Evolutionary conservation across 2,329 filamentous ascomycete species (phyloP).

Genomic region (Elsinoe fawcettii): DNA sequence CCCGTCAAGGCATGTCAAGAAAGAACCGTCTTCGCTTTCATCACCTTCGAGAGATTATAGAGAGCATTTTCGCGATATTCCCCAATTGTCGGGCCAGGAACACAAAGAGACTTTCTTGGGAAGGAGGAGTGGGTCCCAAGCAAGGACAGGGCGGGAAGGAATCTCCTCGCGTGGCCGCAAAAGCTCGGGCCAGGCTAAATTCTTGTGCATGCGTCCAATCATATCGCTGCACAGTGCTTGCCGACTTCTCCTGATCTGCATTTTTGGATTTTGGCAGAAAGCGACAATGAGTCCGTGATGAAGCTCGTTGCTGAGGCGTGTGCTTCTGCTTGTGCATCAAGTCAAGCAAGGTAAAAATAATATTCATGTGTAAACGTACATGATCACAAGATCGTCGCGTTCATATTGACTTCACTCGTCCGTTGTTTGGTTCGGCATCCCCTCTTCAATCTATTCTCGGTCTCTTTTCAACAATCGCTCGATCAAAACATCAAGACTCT

Average conservation of each 20-base stretch:
- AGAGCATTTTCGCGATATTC: not conserved
- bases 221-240: not conserved
- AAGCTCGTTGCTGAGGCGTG: not conserved
- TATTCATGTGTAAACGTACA: not conserved
- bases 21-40: no score
- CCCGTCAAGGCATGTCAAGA: no score
- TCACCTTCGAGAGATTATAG: no score
- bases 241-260: conserved; percentile 9
- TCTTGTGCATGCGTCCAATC: not conserved
- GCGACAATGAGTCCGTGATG: not conserved
- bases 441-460: conserved; percentile 5
- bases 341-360: not conserved
- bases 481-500: not conserved
- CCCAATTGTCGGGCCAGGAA: not conserved
- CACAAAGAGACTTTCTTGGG: not conserved
- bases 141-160: not conserved
- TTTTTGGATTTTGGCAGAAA: not conserved
- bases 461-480: not conserved
- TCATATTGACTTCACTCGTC: not conserved
- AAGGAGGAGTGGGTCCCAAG: not conserved
- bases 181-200: not conserved
- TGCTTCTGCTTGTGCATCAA: not conserved
- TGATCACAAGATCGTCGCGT: not conserved
- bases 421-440: not conserved
- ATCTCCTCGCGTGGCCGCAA: not conserved